Evolutionary conservation across 768 basidiomycete species (phyloP).

Genomic region (Suillus variegatus): DNA sequence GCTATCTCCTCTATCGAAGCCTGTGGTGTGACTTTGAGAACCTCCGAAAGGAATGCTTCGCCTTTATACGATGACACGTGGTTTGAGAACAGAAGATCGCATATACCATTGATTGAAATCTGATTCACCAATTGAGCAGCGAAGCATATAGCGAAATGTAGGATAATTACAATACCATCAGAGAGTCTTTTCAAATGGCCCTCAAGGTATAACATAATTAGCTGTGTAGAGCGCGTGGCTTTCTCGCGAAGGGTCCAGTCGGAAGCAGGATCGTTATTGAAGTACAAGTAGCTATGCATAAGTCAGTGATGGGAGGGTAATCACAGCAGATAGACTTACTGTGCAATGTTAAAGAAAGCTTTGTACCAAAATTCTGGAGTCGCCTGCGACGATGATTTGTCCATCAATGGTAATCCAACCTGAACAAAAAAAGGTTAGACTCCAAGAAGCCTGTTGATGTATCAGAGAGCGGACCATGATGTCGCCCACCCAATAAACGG

Average conservation of each 20-base stretch:
- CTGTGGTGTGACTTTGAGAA: constrained; percentile 12
- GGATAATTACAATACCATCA: constrained; percentile 20
- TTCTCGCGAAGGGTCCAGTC: constrained; percentile 36
- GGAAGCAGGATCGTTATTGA: constrained; percentile 29
- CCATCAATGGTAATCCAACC: constrained; percentile 34
- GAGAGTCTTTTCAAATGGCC: constrained; percentile 21
- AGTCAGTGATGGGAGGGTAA: not conserved
- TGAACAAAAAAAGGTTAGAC: constrained; percentile 31
- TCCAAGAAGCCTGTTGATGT: not conserved
- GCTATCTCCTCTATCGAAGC: constrained; percentile 39
- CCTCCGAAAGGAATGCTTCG: constrained; percentile 19
- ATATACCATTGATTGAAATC: constrained; percentile 23
- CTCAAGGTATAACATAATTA: constrained; percentile 26
- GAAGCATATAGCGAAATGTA: not conserved
- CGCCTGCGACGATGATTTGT: constrained; percentile 42
- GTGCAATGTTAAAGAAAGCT: constrained; percentile 48
- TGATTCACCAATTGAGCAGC: not conserved
- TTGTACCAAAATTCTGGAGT: constrained; percentile 40
- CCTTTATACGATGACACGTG: constrained; percentile 26
- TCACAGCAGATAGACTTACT: constrained; percentile 19
- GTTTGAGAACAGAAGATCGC: constrained; percentile 21
- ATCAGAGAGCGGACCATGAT: constrained; percentile 46
- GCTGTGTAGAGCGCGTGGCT: constrained; percentile 26
- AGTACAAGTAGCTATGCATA: constrained; percentile 36
- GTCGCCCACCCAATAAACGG: constrained; percentile 61